Conservation (phyloP, 306 rosid genomes). For the Corylus heterophylla region DNA sequence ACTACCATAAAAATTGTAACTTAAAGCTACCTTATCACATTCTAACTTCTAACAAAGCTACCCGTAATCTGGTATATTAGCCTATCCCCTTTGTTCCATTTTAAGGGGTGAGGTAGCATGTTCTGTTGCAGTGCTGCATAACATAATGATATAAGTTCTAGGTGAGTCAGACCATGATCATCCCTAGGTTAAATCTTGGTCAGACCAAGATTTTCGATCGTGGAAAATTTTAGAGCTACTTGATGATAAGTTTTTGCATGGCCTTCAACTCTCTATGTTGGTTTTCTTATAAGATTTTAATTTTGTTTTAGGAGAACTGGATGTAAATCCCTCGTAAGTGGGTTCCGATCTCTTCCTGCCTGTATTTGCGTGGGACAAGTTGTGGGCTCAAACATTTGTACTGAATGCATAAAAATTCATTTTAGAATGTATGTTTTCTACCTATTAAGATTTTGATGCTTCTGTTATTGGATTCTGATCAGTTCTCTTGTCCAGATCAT, state of each 20-base stretch:
- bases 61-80: background rate
- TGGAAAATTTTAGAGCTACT: background rate
- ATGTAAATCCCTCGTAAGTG: background rate
- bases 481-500: constrained; percentile 66
- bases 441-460: background rate
- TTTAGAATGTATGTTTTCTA: background rate
- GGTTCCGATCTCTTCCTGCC: constrained; percentile 3
- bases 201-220: background rate
- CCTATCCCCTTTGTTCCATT: background rate
- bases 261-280: constrained; percentile 14
- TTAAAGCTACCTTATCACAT: background rate
- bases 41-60: background rate
- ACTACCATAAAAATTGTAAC: background rate
- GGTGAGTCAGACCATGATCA: background rate
- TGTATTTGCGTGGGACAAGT: background rate
- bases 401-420: background rate
- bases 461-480: constrained; percentile 26
- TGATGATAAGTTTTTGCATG: background rate
- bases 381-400: constrained; percentile 14
- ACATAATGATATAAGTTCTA: background rate
- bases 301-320: constrained; percentile 13
- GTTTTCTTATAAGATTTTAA: constrained; percentile 10
- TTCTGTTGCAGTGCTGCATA: background rate
- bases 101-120: background rate
- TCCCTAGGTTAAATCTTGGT: background rate